Evolutionary conservation across 352 stramenopile species (phyloP).

Genomic region (Phytophthora tentaculata): DNA sequence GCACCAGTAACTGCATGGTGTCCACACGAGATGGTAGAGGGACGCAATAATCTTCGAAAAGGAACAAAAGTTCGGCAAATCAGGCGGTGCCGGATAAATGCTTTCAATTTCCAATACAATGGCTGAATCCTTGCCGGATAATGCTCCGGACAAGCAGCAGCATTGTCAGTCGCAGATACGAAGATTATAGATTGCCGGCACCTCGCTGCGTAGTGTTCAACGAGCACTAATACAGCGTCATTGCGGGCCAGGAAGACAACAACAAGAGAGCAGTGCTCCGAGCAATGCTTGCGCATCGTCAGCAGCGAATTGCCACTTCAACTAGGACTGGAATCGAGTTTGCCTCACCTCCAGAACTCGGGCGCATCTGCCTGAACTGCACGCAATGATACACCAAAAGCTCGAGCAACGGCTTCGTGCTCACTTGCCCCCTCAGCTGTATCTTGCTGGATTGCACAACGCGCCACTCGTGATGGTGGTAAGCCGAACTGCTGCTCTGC

Average conservation of each 20-base stretch:
- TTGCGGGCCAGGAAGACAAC: too few relatives aligned
- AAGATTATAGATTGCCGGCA: too few relatives aligned
- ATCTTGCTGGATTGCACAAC: slow-evolving; percentile 27
- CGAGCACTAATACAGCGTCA: too few relatives aligned
- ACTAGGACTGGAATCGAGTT: too few relatives aligned
- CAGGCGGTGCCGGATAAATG: slow-evolving; percentile 22
- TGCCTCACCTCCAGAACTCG: too few relatives aligned
- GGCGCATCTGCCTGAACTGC: too few relatives aligned
- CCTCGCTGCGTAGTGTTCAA: too few relatives aligned
- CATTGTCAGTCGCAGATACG: too few relatives aligned
- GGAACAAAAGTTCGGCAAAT: slow-evolving; percentile 28
- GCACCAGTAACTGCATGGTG: slow-evolving; percentile 7
- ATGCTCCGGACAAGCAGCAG: slow-evolving; percentile 12
- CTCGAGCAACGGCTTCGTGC: slow-evolving; percentile 1
- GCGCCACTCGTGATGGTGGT: slow-evolving; percentile 12
- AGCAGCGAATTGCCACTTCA: too few relatives aligned
- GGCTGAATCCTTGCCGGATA: slow-evolving; percentile 24
- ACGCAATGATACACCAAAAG: background rate
- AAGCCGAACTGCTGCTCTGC: slow-evolving; percentile 10
- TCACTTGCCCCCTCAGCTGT: slow-evolving; percentile 15
- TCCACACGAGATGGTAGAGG: slow-evolving; percentile 26
- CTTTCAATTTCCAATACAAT: slow-evolving; percentile 22
- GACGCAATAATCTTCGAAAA: slow-evolving; percentile 34
- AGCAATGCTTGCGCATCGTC: too few relatives aligned
- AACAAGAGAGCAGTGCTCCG: too few relatives aligned